A percentile compares a stretch with the other conserved stretches of the same genome.
Evolutionary conservation across 768 basidiomycete genomes (phyloP).

Genomic region (Podaxis mareebaensis): DNA sequence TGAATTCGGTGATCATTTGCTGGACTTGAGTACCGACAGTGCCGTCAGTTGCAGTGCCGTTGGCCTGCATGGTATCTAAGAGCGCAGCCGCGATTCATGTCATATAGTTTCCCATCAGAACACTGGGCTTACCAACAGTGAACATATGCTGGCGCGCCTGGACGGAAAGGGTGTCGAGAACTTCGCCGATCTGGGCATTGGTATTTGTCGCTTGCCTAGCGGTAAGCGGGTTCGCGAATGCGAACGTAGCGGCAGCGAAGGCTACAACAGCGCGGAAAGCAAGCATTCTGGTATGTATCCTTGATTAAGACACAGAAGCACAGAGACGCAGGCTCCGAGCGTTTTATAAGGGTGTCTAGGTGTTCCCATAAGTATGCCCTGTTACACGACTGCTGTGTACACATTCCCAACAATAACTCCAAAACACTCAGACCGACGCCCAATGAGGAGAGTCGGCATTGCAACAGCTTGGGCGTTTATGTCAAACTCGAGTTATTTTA

Average conservation of each 20-base stretch:
- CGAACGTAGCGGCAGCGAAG: constrained; percentile 28
- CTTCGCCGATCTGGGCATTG: constrained; percentile 28
- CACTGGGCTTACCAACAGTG: constrained; percentile 26
- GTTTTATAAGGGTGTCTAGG: constrained; percentile 8
- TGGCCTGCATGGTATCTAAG: constrained; percentile 31
- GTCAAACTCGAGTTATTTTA: constrained; percentile 7
- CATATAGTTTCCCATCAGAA: not conserved
- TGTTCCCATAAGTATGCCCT: constrained; percentile 9
- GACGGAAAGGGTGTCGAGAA: constrained; percentile 28
- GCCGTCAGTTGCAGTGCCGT: constrained; percentile 28
- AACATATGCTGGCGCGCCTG: constrained; percentile 24
- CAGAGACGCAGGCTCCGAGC: not conserved
- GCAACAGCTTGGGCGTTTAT: constrained; percentile 9
- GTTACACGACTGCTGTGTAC: not conserved
- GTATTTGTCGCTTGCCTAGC: constrained; percentile 34
- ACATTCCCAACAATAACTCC: constrained; percentile 12
- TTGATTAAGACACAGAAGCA: constrained; percentile 11
- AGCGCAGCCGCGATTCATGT: not conserved
- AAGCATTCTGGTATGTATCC: constrained; percentile 26
- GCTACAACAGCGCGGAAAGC: constrained; percentile 28
- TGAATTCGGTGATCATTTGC: constrained; percentile 27
- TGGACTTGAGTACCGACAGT: constrained; percentile 30
- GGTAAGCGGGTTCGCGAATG: constrained; percentile 29
- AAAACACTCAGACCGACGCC: not conserved
- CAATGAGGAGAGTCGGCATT: constrained; percentile 14